Evolutionary conservation across 2,329 filamentous ascomycete species (phyloP).

Genomic region (Fusarium pseudocircinatum): DNA sequence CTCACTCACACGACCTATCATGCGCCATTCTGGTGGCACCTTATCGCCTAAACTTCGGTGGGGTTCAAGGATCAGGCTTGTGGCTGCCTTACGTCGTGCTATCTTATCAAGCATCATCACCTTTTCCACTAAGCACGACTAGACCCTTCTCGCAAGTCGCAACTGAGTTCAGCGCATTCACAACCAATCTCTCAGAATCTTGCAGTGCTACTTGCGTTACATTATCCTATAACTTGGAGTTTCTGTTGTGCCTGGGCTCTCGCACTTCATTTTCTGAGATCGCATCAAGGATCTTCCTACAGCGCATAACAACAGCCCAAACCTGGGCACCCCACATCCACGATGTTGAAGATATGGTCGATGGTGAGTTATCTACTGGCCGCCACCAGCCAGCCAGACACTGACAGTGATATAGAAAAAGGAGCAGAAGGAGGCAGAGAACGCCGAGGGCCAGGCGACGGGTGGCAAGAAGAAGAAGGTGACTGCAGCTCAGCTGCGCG

Average conservation of each 20-base stretch:
- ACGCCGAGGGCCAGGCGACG: slow-evolving; percentile 74
- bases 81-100: slow-evolving; percentile 41
- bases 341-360: slow-evolving; percentile 99
- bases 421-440: slow-evolving; percentile 94
- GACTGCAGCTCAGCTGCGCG: slow-evolving; percentile 91
- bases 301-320: slow-evolving; percentile 35
- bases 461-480: slow-evolving; percentile 98
- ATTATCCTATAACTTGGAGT: background rate
- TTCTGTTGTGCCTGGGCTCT: background rate
- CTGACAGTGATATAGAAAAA: slow-evolving; percentile 74
- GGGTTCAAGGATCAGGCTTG: slow-evolving; percentile 12
- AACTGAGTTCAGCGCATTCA: slow-evolving; percentile 13
- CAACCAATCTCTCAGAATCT: slow-evolving; percentile 3
- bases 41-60: slow-evolving; percentile 40
- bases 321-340: slow-evolving; percentile 49
- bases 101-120: slow-evolving; percentile 47
- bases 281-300: background rate
- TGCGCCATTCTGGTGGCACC: background rate
- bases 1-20: background rate
- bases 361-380: slow-evolving; percentile 70
- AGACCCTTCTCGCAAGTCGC: slow-evolving; percentile 30
- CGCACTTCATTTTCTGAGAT: background rate
- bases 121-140: slow-evolving; percentile 38
- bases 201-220: background rate
- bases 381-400: background rate